Evolutionary conservation across 305 asterid genomes (phyloP), one percentile per base, ranked within the genome.

Genomic region (Fraxinus platypoda): DNA sequence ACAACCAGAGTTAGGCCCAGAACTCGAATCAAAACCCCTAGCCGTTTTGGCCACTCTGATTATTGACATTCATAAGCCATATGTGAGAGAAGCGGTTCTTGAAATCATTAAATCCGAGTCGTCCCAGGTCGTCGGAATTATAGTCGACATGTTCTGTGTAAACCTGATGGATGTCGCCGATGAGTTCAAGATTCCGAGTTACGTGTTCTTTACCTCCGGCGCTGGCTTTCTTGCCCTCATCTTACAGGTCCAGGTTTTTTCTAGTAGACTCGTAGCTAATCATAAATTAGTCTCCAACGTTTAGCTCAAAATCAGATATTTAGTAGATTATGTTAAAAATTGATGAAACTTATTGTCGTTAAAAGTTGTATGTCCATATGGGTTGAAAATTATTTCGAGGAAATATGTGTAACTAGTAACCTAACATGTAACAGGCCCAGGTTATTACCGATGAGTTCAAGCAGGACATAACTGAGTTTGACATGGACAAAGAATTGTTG

Each of bases 81-180:
- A 46, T 8, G 92, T 88, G 25, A 78, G 88, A 81, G 85, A 87
- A 2, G 84, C 79, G 3, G 83, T 91, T 70, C 15, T 70, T 12
- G 82, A 57, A 28, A 84, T 85, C 0, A 8, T 46, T 1, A 30
- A 28, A 31, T 49, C 78, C 5, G 33, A 70, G 26, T 6, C 72
- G 8, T 49, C 49, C 17, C 84, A 25, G 19, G 82, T 87, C 0
- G 43, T 1, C 9, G 91, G 91, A 2, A 79, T 92, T 23, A 41
- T 90, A 0, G 4, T 89, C 11, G 94, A 92, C 71, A 85, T 90
- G 92, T 85, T 90, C 23, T 86, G 88, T 17, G 57, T 80, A n/a
- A n/a, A 33, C 41, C 85, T 92, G 91, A 81, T 90, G 8, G 95
- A 90, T n/a, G 84, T 90, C 12, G 92, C 90, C 3, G 74, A 87